Percentiles rank a stretch among this genome's conserved stretches.
Evolutionary conservation across 2,329 filamentous ascomycete species (phyloP).

Genomic region (Biscogniauxia sp.): DNA sequence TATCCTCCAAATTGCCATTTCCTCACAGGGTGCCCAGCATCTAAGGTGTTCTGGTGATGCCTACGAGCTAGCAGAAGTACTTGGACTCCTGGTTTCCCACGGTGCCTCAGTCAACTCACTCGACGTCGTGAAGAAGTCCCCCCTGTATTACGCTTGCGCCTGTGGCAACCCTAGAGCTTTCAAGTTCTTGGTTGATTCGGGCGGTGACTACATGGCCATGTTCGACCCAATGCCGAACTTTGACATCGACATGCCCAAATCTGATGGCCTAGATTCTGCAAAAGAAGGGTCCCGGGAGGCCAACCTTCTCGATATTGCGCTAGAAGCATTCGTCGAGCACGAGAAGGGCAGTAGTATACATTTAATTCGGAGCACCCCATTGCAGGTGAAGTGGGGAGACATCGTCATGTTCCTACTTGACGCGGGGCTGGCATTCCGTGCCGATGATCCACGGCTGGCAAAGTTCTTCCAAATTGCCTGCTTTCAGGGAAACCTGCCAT

Average conservation of each 20-base stretch:
- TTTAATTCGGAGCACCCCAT: neutral
- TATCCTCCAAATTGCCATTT: neutral
- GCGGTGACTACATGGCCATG: neutral
- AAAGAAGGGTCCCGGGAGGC: neutral
- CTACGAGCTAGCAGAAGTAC: neutral
- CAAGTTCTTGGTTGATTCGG: neutral
- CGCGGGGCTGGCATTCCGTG: neutral
- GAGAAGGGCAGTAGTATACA: neutral
- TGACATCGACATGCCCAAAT: neutral
- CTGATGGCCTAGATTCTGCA: neutral
- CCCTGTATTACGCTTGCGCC: neutral
- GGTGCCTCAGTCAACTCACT: neutral
- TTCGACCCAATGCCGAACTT: neutral
- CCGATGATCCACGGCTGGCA: neutral
- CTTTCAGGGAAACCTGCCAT: neutral
- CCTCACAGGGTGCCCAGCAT: neutral
- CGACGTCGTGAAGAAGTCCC: neutral
- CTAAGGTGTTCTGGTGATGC: neutral
- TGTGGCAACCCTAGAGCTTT: neutral
- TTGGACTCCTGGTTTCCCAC: neutral
- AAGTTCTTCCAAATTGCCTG: neutral
- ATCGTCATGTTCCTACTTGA: neutral
- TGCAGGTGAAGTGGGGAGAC: neutral
- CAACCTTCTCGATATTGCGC: neutral
- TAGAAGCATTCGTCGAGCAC: neutral